Evolutionary conservation across 2,329 filamentous ascomycete species (phyloP), one percentile per base, ranked within the genome.

Genomic region (Pseudofabraea citricarpa): DNA sequence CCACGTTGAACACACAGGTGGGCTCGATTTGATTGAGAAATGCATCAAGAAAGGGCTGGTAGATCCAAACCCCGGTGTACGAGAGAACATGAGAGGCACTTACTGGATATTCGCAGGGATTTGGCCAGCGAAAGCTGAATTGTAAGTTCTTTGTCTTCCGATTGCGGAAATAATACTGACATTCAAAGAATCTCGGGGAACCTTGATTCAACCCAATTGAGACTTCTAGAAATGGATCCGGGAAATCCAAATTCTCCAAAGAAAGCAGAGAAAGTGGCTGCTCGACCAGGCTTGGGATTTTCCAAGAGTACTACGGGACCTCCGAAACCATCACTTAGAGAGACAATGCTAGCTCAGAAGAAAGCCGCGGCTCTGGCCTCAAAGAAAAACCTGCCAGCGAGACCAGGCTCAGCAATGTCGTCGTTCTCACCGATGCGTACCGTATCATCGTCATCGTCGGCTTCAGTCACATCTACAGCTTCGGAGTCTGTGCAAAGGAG

Each of bases 11-110:
- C 88, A 94, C 58, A 78, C 79, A 1, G 90, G 90, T 32, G 88
- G 90, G 4, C 67, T 95, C 16, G 90, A 95, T 10, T 58, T 88
- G 21, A 77, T 95, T 12, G 89, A 95, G 52, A 95, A 94, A 64
- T 88, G 85, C 53, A 79, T 98, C 58, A 90, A 85, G 63, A 94
- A 90, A 61, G 87, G 91, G 1, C 74, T 98, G n/a, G 74, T 74
- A 18, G 93, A 98, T 68, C 75, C 91, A 10, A 95, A 97, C 58
- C 90, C 90, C 6, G 86, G 84, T 22, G 91, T 97, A 36, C 81
- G 93, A 56, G 90, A 95, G 64, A 83, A 81, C 51, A 91, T 87
- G 74, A 81, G 93, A 55, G 77, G 80, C 27, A 87, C 89, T 0
- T 98, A 87, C 64, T 98, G 93, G 93, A 72, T 73, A 0, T 96